phyloP scores from a whole-genome alignment of 331 rosid species.

The Malus hybrid region DNA sequence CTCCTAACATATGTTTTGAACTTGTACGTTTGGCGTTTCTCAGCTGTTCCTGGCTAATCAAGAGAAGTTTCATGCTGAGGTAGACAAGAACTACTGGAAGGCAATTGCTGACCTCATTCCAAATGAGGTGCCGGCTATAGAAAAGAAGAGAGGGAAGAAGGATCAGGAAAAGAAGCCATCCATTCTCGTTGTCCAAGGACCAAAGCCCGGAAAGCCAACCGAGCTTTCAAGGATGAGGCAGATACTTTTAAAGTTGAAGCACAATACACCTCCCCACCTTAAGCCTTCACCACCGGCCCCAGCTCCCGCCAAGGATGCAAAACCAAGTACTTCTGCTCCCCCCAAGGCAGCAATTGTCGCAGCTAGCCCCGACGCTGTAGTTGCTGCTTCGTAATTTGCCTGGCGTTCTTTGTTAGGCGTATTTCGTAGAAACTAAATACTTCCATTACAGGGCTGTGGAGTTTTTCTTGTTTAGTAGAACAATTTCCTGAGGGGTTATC shows the following conservation, averaged over 20 bases:
- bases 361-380: constrained; percentile 12
- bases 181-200: constrained; percentile 25
- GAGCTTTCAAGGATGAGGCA: constrained; percentile 44
- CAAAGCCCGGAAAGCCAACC: constrained; percentile 42
- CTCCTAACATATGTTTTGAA: background rate
- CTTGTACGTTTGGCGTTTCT: background rate
- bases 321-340: background rate
- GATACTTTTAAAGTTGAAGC: constrained; percentile 33
- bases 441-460: background rate
- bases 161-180: constrained; percentile 19
- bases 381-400: constrained; percentile 11
- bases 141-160: too few species aligned
- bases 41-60: constrained; percentile 28
- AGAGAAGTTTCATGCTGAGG: constrained; percentile 41
- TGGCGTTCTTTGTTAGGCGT: background rate
- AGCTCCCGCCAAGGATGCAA: background rate
- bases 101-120: constrained; percentile 22
- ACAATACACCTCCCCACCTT: constrained; percentile 31
- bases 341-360: background rate
- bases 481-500: background rate
- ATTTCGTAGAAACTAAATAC: background rate
- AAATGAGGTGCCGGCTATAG: too few species aligned
- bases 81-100: constrained; percentile 35
- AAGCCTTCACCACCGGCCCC: constrained; percentile 17
- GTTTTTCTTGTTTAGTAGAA: background rate